Base-by-base conservation (phyloP, 2,329 filamentous ascomycete species). In the Trichoderma sp. region DNA sequence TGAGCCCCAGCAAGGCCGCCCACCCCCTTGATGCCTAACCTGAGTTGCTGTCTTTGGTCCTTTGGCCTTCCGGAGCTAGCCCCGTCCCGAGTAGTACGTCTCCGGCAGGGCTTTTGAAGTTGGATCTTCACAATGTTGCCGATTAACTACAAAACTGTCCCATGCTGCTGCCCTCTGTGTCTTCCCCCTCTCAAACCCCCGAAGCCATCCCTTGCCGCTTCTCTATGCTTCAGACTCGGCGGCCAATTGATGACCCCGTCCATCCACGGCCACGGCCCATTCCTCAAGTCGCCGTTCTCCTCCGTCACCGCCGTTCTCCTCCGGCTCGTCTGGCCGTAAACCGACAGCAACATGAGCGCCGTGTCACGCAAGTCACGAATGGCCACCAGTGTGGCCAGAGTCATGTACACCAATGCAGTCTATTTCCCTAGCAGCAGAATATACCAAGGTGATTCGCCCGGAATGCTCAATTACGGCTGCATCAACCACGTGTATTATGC, bases 401-500 rank as follows among this genome's bases (percentile, higher is more conserved):
- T 91, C 76, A 89, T 90, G 85, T 89, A 87, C 81, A 90, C 90
- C 80, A 97, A 97, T 83, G 94, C 92, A 27, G 93, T 95, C 21
- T 97, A 96, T 85, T 97, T 94, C 83, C 93, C 93, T n/a, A 96
- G 94, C 84, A 91, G 91, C 85, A 88, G 91, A 75, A 90, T 95
- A 78, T 95, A 95, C 84, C 88, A 89, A 75, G 90, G 92, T 77
- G 91, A 94, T 79, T 93, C 93, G 18, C 94, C 94, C 0, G 93
- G 91, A 1, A 91, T 91, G 74, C 86, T 96, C 81, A 93, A 94
- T 82, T 91, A 94, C 82, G 90, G 90, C 78, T 94, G 93, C 80
- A 91, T 96, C 80, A 95, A 93, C 78, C 93, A 95, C 81, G 91
- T 95, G 31, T 95, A 95, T 84, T 96, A 96, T 82, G 93, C 94